Evolutionary conservation across 805 yeast genomes (phyloP).

Genomic region (Ogataea methanolica): DNA sequence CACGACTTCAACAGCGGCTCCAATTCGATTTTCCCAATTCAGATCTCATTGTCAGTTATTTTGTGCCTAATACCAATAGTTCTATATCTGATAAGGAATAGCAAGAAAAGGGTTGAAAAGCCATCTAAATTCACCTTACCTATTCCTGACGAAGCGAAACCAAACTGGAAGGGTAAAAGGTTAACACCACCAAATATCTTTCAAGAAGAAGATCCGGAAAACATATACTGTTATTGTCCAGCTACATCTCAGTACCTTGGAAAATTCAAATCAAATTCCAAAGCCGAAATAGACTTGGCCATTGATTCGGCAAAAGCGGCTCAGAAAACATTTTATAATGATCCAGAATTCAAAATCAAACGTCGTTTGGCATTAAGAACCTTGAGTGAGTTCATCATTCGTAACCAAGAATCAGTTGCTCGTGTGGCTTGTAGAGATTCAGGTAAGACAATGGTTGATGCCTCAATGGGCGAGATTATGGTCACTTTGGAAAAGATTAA

Average conservation of each 20-base stretch:
- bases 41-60: conserved; percentile 26
- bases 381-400: conserved; percentile 63
- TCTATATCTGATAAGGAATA: conserved; percentile 19
- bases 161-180: conserved; percentile 90
- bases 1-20: conserved; percentile 6
- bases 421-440: conserved; percentile 94
- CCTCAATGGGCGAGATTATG: conserved; percentile 93
- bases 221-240: conserved; percentile 86
- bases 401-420: conserved; percentile 82
- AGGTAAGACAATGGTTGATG: conserved; percentile 94
- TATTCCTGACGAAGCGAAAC: conserved; percentile 72
- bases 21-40: conserved; percentile 22
- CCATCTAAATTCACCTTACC: conserved; percentile 47
- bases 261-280: conserved; percentile 56
- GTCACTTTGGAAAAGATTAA: conserved; percentile 89
- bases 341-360: conserved; percentile 48
- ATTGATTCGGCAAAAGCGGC: conserved; percentile 52
- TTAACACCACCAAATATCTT: conserved; percentile 57
- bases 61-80: conserved; percentile 21
- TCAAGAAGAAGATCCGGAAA: conserved; percentile 57
- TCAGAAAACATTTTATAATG: conserved; percentile 44
- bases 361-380: conserved; percentile 71
- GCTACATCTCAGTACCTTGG: conserved; percentile 93
- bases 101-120: conserved; percentile 24
- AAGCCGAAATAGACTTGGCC: conserved; percentile 64